These are phyloP conservation scores for Leishmania major DNA, from an alignment of 208 protist species.

Conservation along the genomic window DNA sequence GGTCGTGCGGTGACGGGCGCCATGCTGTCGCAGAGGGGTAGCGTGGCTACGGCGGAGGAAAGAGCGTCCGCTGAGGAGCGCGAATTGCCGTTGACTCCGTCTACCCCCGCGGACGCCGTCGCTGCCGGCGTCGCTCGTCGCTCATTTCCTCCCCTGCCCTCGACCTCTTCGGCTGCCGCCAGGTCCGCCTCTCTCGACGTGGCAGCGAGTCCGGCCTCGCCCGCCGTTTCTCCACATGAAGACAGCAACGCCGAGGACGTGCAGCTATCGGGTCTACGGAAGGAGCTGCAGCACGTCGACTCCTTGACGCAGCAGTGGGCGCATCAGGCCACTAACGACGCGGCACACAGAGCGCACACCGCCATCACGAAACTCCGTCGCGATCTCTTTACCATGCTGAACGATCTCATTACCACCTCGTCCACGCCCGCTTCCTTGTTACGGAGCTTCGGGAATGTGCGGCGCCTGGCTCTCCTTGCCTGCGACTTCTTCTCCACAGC, in stretches of 20 bases:
- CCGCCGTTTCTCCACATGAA: neutral
- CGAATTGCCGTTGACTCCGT: neutral
- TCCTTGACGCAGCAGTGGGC: constrained; percentile 15
- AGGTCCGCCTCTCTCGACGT: neutral
- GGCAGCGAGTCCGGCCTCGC: neutral
- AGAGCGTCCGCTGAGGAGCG: neutral
- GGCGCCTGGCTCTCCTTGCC: constrained; percentile 18
- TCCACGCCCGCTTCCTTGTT: neutral
- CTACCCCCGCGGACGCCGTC: neutral
- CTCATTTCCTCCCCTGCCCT: neutral
- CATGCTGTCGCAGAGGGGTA: neutral
- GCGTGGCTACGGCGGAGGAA: neutral
- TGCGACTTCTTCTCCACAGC: constrained; percentile 30
- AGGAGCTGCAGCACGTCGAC: constrained; percentile 5
- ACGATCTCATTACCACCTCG: neutral
- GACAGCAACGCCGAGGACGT: constrained; percentile 12
- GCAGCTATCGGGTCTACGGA: constrained; percentile 13
- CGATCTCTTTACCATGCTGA: neutral
- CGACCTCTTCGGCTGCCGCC: neutral
- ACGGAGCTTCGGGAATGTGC: constrained; percentile 8
- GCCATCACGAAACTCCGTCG: constrained; percentile 22
- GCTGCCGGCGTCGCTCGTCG: neutral
- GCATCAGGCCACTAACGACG: constrained; percentile 2
- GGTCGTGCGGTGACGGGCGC: neutral
- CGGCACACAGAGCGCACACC: constrained; percentile 15